phyloP scores from a whole-genome alignment of 768 basidiomycete species.

The Naganishia friedmannii region DNA sequence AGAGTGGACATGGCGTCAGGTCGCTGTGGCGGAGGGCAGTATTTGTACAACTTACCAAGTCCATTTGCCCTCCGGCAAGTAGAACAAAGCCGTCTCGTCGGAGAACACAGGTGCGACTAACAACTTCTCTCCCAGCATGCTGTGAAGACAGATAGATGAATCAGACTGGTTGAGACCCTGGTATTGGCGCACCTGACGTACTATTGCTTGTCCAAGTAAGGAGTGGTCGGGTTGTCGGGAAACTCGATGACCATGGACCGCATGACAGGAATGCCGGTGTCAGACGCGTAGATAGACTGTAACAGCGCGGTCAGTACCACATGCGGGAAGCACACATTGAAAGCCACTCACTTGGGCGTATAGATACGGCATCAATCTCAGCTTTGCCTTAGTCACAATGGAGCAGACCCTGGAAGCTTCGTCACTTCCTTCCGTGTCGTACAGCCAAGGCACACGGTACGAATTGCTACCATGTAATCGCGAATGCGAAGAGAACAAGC shows the following conservation, averaged over 20 bases:
- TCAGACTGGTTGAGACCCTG: neutral
- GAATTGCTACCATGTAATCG: conserved; percentile 67
- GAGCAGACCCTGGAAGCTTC: conserved; percentile 55
- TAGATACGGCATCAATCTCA: conserved; percentile 72
- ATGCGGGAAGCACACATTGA: no score
- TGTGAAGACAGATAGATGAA: conserved; percentile 11
- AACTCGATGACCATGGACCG: conserved; percentile 51
- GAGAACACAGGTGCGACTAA: conserved; percentile 51
- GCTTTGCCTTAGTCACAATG: conserved; percentile 62
- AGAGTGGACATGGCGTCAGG: neutral
- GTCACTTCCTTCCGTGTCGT: conserved; percentile 56
- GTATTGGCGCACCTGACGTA: neutral
- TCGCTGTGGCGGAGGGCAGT: neutral
- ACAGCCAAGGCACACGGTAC: conserved; percentile 71
- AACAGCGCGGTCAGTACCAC: neutral
- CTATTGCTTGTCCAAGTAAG: conserved; percentile 50
- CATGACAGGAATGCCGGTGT: conserved; percentile 48
- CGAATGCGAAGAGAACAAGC: conserved; percentile 68
- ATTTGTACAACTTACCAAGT: conserved; percentile 34
- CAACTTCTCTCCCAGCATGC: conserved; percentile 50
- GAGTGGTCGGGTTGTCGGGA: conserved; percentile 46
- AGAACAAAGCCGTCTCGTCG: conserved; percentile 42
- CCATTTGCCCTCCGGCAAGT: conserved; percentile 50
- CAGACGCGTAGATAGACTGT: conserved; percentile 48
- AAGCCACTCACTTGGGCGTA: conserved; percentile 44